Conservation (phyloP, 2,329 filamentous ascomycete genomes). For the Penicillium polonicum region DNA sequence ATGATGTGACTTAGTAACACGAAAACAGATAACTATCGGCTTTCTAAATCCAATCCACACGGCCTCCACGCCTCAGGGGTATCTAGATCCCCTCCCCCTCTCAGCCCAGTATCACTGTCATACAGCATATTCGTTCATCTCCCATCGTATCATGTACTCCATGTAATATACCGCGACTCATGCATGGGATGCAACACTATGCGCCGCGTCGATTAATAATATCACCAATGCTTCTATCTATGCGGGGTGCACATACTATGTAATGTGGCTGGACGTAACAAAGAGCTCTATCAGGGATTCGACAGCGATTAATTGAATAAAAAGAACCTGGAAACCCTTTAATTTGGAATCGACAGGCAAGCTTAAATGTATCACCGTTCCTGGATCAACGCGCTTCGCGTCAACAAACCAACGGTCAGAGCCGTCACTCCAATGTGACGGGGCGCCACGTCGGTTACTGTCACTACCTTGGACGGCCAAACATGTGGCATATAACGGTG, state of each 20-base stretch:
- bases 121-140: conserved; percentile 1
- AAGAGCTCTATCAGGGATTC: background rate
- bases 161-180: background rate
- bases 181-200: background rate
- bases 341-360: background rate
- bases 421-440: background rate
- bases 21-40: conserved; percentile 7
- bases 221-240: background rate
- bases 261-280: background rate
- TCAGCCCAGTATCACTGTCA: background rate
- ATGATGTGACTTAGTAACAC: conserved; percentile 6
- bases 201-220: background rate
- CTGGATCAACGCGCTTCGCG: background rate
- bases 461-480: background rate
- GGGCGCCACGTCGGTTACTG: conserved; percentile 1
- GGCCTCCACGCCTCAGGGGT: conserved; percentile 1
- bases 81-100: background rate
- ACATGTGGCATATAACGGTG: background rate
- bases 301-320: background rate
- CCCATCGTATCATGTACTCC: background rate
- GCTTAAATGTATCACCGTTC: conserved; percentile 3
- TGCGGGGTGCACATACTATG: background rate
- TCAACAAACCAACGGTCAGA: conserved; percentile 3
- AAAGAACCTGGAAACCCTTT: background rate
- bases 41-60: conserved; percentile 5